Evolutionary conservation across 305 asterid genomes (phyloP), one percentile per base, ranked within the genome.

Genomic region (Fraxinus nigra): DNA sequence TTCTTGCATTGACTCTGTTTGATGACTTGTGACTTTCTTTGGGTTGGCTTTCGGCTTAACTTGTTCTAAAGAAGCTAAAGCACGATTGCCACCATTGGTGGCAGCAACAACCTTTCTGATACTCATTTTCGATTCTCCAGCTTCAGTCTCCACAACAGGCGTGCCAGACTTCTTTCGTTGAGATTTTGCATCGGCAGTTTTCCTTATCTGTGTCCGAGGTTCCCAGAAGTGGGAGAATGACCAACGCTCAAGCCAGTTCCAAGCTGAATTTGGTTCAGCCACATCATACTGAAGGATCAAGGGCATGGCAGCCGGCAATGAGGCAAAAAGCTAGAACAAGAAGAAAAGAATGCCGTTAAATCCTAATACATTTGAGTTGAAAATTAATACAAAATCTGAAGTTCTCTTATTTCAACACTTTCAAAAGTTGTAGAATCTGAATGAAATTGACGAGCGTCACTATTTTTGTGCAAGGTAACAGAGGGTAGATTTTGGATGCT

Each of bases 211-310:
- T 22, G 86, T 79, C 75, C 89, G 91, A 63, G 92, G 93, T 80
- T 87, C 97, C 98, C 98, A 94, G 75, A 91, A 91, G 82, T 82
- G 92, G 80, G 94, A 86, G 43, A 81, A 43, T 65, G 99, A 93
- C 99, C 99, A 97, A 28, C 97, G 90, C 76, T 93, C 97, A 38
- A 97, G 97, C 99, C 99, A 97, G 83, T 83, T 92, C 90, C 87
- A 85, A 77, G 94, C 93, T 76, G 98, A 91, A 88, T 97, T 94
- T 2, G 97, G 97, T 79, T 94, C 97, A 5, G 86, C 76, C 18
- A 54, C 48, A 76, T 92, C 98, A 67, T 94, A 97, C 85, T 94
- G 98, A 84, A 97, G 97, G 87, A 93, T 89, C 87, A 97, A 90
- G 37, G 96, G 93, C 92, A 91, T 88, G 65, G 98, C 90, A 81